These are phyloP conservation scores for Mollisiaceae sp. DNA, from an alignment of 2,329 filamentous ascomycete species.

Conservation along the genomic window DNA sequence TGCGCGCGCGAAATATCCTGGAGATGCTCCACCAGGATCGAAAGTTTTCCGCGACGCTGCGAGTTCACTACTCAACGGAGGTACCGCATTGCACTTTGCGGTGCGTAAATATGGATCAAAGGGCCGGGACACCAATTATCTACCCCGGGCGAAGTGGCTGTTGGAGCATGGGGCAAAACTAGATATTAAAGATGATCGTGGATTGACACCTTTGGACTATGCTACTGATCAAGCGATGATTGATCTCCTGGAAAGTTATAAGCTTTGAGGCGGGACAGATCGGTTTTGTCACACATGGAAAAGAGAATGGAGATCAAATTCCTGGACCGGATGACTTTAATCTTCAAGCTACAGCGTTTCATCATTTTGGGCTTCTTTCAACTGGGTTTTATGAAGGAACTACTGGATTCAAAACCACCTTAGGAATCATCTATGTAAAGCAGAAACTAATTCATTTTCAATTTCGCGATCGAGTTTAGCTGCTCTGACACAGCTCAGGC, in stretches of 20 bases:
- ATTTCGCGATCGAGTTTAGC: too few relatives aligned
- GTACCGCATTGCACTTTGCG: background rate
- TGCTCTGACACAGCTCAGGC: too few relatives aligned
- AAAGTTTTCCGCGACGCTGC: background rate
- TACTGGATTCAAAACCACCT: too few relatives aligned
- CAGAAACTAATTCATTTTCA: too few relatives aligned
- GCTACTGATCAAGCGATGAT: background rate
- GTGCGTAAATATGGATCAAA: background rate
- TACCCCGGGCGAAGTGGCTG: background rate
- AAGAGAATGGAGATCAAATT: too few relatives aligned
- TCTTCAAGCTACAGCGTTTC: too few relatives aligned
- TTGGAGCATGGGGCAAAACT: background rate
- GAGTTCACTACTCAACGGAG: background rate
- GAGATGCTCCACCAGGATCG: background rate
- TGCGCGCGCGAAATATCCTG: background rate
- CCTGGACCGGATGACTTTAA: too few relatives aligned
- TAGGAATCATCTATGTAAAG: too few relatives aligned
- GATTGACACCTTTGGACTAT: background rate
- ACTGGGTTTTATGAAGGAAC: too few relatives aligned
- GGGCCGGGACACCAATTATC: background rate
- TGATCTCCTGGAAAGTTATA: background rate
- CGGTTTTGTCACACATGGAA: background rate
- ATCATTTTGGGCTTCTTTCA: too few relatives aligned
- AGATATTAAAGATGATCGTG: background rate
- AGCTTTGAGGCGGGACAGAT: background rate